phyloP scores from a whole-genome alignment of 1,284 basidiomycete genomes.

The Rhodotorula glutinis region DNA sequence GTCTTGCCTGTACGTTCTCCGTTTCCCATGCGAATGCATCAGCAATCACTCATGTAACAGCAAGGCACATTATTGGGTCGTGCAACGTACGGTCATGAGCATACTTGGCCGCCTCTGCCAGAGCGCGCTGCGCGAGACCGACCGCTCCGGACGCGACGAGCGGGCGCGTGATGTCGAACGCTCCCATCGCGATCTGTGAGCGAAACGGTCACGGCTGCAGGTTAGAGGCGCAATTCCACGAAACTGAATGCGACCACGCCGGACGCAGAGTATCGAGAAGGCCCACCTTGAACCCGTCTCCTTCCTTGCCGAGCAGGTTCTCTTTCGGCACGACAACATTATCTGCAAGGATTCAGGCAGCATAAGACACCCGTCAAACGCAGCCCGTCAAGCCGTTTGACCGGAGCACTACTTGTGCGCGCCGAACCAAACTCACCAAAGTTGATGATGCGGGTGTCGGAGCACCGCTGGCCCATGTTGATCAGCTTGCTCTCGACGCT shows the following conservation, averaged over 20 bases:
- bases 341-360: background rate
- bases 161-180: constrained; percentile 53
- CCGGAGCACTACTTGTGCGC: background rate
- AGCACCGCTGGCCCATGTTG: constrained; percentile 60
- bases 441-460: constrained; percentile 57
- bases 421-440: background rate
- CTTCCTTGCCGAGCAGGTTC: constrained; percentile 55
- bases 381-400: background rate
- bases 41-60: too few relatives aligned
- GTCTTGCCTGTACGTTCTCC: constrained; percentile 47
- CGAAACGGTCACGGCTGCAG: too few relatives aligned
- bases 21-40: too few relatives aligned
- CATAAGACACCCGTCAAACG: background rate
- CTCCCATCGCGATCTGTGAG: constrained; percentile 51
- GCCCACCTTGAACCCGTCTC: constrained; percentile 53
- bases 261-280: background rate
- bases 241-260: too few relatives aligned
- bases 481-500: constrained; percentile 56
- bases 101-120: constrained; percentile 56
- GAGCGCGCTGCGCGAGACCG: constrained; percentile 55
- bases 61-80: background rate
- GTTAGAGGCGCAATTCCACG: too few relatives aligned
- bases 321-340: constrained; percentile 49
- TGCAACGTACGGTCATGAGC: constrained; percentile 52
- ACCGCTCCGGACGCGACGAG: constrained; percentile 57